Evolutionary conservation across 805 yeast species (phyloP), one percentile per base, ranked within the genome.

Genomic region (Millerago galiae): DNA sequence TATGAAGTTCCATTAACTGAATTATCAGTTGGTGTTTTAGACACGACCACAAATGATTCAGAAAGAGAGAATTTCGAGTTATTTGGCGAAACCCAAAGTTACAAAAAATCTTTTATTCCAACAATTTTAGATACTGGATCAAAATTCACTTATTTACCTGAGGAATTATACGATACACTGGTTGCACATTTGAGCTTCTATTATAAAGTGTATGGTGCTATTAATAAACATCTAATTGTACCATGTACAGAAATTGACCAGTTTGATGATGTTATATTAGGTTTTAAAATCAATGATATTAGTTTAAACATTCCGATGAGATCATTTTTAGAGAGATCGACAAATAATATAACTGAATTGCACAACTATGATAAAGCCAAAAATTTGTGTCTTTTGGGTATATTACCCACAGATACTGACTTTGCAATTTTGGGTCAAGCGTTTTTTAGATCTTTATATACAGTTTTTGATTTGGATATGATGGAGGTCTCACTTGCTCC

Each of bases 401-500:
- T 55, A 10, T 3, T 27, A 18, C 44, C 53, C 28, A 38, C 38
- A 14, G 28, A 28, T 13, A 8, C 27, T 2, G 38, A 38, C 16
- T 34, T 15, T 2, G 40, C 53, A 1, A 44, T 56, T 3, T 32
- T 56, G 11, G 60, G 60, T 1, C 51, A 46, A 4, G 46, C 45
- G 7, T 54, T 56, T 34, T 42, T 56, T 8, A 47, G 49, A 36
- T 32, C 49, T 10, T 11, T 44, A 3, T 56, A 56, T 25, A 45
- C 51, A 8, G 56, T 55, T 10, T 56, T 51, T 37, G 60, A 56
- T 39, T 34, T 54, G 8, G 59, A 54, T 37, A 33, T 35, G 13
- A 46, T 51, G 52, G 52, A 52, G 24, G 35, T 56, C 5, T 48
- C 53, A 3, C 27, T 56, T 18, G 60, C 60, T 8, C 55, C 57